These are phyloP conservation scores for Firmiana major DNA, from an alignment of 345 rosid species.

Conservation along the genomic window DNA sequence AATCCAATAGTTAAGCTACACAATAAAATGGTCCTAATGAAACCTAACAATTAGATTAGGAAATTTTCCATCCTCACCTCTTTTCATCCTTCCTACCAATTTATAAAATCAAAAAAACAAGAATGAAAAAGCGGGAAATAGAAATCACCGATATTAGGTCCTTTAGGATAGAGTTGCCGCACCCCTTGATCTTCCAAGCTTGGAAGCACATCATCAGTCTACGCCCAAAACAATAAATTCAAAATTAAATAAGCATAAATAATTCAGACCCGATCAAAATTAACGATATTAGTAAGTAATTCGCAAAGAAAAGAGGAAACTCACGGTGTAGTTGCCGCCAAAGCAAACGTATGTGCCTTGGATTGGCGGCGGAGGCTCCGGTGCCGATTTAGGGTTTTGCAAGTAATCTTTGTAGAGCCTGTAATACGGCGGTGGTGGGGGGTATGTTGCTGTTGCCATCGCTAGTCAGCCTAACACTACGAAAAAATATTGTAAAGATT, in stretches of 20 bases:
- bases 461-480: background rate
- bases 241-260: background rate
- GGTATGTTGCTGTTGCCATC: conserved; percentile 91
- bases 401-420: conserved; percentile 82
- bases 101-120: background rate
- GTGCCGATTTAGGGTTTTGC: conserved; percentile 62
- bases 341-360: conserved; percentile 75
- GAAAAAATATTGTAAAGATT: too few relatives aligned
- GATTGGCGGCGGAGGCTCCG: conserved; percentile 74
- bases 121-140: background rate
- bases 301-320: background rate
- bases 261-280: background rate
- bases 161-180: conserved; percentile 69
- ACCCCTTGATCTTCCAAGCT: conserved; percentile 92
- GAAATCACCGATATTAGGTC: conserved; percentile 57
- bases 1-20: too few relatives aligned
- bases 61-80: too few relatives aligned
- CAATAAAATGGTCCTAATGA: too few relatives aligned
- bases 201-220: conserved; percentile 89
- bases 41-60: too few relatives aligned
- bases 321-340: conserved; percentile 74
- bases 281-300: background rate
- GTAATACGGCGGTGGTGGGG: conserved; percentile 90
- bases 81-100: too few relatives aligned
- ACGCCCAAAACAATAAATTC: background rate